Percentiles rank a stretch among this genome's conserved stretches.
These are phyloP conservation scores for Tylopilus sp. DNA, from an alignment of 768 basidiomycete species.

Conservation along the genomic window DNA sequence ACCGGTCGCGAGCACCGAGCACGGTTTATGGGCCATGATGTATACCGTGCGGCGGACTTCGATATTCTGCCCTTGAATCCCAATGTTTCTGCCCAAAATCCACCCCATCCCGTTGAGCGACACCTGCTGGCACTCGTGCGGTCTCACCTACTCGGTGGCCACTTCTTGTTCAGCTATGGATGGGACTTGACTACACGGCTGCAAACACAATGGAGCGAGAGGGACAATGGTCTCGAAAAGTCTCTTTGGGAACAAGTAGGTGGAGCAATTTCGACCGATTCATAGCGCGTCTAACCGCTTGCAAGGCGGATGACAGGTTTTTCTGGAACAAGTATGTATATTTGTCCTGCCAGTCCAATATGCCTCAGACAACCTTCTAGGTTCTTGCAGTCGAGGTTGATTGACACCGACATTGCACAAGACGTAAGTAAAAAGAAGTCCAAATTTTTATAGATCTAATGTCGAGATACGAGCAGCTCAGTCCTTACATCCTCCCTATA, in stretches of 20 bases:
- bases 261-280: constrained; percentile 9
- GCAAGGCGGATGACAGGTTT: constrained; percentile 89
- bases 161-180: constrained; percentile 86
- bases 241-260: constrained; percentile 77
- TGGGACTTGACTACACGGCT: constrained; percentile 87
- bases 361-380: constrained; percentile 23
- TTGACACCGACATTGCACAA: constrained; percentile 51
- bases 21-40: constrained; percentile 76
- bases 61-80: constrained; percentile 85
- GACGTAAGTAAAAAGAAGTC: constrained; percentile 49
- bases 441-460: constrained; percentile 6
- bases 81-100: constrained; percentile 58
- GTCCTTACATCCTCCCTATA: constrained; percentile 86
- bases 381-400: constrained; percentile 59
- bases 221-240: constrained; percentile 47
- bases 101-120: constrained; percentile 82
- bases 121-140: constrained; percentile 84
- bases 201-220: constrained; percentile 72
- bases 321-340: constrained; percentile 83
- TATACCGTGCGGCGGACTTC: constrained; percentile 89
- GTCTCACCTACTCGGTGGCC: constrained; percentile 75
- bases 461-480: constrained; percentile 50
- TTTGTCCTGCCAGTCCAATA: background rate
- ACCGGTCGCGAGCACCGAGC: constrained; percentile 79
- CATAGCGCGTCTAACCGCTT: constrained; percentile 7